Evolutionary conservation across 495 filamentous ascomycete species (phyloP).

Genomic region (Daldinia decipiens): DNA sequence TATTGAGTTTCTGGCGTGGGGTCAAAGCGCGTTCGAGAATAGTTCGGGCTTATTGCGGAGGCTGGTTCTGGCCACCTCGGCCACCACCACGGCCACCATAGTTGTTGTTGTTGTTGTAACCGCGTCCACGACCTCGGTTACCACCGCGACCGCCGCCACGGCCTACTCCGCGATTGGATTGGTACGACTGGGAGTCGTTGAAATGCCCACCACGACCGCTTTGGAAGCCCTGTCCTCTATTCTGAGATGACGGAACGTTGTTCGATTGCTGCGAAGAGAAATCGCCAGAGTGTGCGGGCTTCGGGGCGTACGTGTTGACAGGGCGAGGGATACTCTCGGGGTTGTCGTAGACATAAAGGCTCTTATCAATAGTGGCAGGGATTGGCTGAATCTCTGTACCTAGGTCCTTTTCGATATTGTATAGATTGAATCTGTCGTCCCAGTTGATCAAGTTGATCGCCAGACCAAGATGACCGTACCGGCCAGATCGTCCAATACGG

Average conservation of each 20-base stretch:
- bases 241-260: slow-evolving; percentile 30
- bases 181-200: slow-evolving; percentile 48
- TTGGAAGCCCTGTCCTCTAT: slow-evolving; percentile 35
- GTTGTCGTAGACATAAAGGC: slow-evolving; percentile 96
- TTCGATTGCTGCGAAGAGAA: slow-evolving; percentile 33
- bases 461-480: slow-evolving; percentile 95
- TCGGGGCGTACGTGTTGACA: slow-evolving; percentile 56
- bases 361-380: slow-evolving; percentile 94
- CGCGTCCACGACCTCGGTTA: slow-evolving; percentile 51
- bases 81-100: slow-evolving; percentile 58
- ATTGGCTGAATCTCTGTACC: slow-evolving; percentile 98
- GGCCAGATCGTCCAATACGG: slow-evolving; percentile 95
- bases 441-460: slow-evolving; percentile 99
- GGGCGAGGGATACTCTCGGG: slow-evolving; percentile 94
- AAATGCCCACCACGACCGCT: slow-evolving; percentile 39
- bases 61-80: slow-evolving; percentile 55
- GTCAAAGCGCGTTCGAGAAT: slow-evolving; percentile 5
- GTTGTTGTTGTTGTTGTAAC: slow-evolving; percentile 46
- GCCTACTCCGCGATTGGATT: slow-evolving; percentile 53
- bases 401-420: slow-evolving; percentile 97
- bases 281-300: slow-evolving; percentile 32
- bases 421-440: slow-evolving; percentile 98
- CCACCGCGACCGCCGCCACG: slow-evolving; percentile 52
- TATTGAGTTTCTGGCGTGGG: slow-evolving; percentile 12
- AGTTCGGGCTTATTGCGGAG: slow-evolving; percentile 44